Base-by-base conservation (phyloP, 805 yeast genomes). In the Danielia oregonensis region DNA sequence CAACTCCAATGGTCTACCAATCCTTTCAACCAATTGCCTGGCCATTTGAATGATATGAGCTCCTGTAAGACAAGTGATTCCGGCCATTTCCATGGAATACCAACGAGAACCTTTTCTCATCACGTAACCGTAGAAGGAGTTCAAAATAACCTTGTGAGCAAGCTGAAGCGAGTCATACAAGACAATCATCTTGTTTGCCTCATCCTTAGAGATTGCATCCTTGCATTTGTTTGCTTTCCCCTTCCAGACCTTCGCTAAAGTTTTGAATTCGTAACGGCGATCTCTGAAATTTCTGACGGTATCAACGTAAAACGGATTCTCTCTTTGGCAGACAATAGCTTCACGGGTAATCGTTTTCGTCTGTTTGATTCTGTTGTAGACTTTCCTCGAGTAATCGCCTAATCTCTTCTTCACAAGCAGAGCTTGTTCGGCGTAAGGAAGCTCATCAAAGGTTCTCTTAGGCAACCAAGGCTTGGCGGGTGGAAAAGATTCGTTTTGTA, bases 81-180 rank as follows among this genome's bases (percentile, higher is more conserved):
- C 99, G 0, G 98, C 99, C 98, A 94, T 93, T 59, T 93, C 98
- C 93, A 93, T 88, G 0, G 98, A 93, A 52, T 89, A 93, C 99
- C 99, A 93, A 40, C 99, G 74, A 0, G 98, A 93, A 25, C 98
- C 99, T 52, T 93, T 93, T 61, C 99, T 77, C 98, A 93, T 93
- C 10, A 93, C 98, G 52, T 93, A 93, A 32, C 99, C 99, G 52
- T 93, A 93, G 56, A 93, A 93, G 0, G 97, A 91, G 54, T 93
- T 93, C 51, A 93, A 71, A 63, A 93, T 93, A 54, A 91, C 97
- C 54, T 93, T 93, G 59, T 93, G 97, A 0, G 98, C 98, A 45
- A 93, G 71, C 62, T 93, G 99, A 49, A 93, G 67, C 2, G 98
- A 91, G 55, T 93, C 98, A 57, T 89, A 93, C 32, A 93, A 69